A percentile compares a stretch with the other conserved stretches of the same genome.
These are phyloP conservation scores for Trametes meyenii DNA, from an alignment of 768 basidiomycete species.

Conservation along the genomic window DNA sequence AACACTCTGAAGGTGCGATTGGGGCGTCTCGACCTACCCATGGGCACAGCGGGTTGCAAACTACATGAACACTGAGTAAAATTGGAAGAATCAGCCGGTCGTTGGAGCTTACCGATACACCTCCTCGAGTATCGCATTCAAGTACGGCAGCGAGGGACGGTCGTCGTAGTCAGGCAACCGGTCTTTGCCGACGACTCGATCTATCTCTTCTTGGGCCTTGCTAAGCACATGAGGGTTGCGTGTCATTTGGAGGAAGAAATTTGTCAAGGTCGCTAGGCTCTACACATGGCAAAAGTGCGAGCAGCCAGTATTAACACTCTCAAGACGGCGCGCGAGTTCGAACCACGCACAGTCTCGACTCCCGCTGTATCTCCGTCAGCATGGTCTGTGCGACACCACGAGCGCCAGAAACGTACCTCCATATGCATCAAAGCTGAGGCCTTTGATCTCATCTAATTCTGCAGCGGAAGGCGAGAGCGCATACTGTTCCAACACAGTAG, in stretches of 20 bases:
- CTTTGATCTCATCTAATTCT: slow-evolving; percentile 2
- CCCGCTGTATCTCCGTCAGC: slow-evolving; percentile 1
- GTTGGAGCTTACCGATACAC: slow-evolving; percentile 21
- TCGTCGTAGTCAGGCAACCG: slow-evolving; percentile 43
- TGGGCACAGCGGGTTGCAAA: background rate
- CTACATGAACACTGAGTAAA: background rate
- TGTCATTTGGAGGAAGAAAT: slow-evolving; percentile 41
- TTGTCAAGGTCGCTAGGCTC: slow-evolving; percentile 42
- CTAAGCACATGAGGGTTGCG: slow-evolving; percentile 39
- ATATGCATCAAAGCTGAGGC: slow-evolving; percentile 2
- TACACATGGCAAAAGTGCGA: slow-evolving; percentile 10
- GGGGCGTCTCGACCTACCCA: slow-evolving; percentile 7
- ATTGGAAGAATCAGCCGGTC: too few species aligned
- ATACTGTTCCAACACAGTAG: background rate
- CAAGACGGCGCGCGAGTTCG: background rate
- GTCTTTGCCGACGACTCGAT: slow-evolving; percentile 41
- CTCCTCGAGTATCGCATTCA: slow-evolving; percentile 42
- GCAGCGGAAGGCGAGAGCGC: background rate
- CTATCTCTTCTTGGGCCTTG: slow-evolving; percentile 46
- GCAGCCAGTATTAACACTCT: background rate
- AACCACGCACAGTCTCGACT: slow-evolving; percentile 3
- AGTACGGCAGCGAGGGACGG: slow-evolving; percentile 41
- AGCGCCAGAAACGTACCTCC: background rate
- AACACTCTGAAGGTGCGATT: background rate
- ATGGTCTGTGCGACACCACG: background rate